Conservation (phyloP, 768 basidiomycete genomes). For the Calocybe indica region DNA sequence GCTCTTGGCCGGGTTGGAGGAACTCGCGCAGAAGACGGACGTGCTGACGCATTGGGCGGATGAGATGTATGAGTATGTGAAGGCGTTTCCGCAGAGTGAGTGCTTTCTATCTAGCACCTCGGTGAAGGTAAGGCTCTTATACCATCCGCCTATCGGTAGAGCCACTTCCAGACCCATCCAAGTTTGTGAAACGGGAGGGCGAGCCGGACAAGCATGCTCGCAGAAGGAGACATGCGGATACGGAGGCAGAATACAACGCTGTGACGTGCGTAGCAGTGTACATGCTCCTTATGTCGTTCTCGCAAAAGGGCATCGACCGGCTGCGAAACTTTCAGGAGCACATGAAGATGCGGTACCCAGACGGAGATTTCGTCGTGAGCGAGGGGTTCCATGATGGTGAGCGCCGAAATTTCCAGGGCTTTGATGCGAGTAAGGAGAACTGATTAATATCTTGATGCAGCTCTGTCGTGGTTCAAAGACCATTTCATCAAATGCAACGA, state of each 20-base stretch:
- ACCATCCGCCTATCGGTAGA: constrained; percentile 36
- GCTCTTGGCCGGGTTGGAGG: constrained; percentile 75
- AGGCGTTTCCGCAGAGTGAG: constrained; percentile 79
- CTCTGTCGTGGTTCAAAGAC: constrained; percentile 85
- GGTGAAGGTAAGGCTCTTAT: not conserved
- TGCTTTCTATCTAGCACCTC: constrained; percentile 10
- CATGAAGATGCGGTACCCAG: constrained; percentile 73
- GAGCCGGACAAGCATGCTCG: constrained; percentile 68
- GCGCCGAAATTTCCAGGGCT: constrained; percentile 6
- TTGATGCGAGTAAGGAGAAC: constrained; percentile 1
- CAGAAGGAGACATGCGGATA: constrained; percentile 64
- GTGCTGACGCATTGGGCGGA: constrained; percentile 93
- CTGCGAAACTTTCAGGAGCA: constrained; percentile 76
- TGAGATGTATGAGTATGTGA: constrained; percentile 87
- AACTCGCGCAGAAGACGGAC: constrained; percentile 93
- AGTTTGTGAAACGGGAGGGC: constrained; percentile 65
- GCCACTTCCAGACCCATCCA: constrained; percentile 73
- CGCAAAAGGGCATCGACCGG: constrained; percentile 87
- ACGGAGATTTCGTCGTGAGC: constrained; percentile 70
- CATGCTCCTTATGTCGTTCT: constrained; percentile 88
- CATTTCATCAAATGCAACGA: constrained; percentile 95
- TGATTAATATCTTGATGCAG: constrained; percentile 29
- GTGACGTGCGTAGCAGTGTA: constrained; percentile 86
- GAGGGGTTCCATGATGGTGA: constrained; percentile 77
- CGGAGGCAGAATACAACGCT: constrained; percentile 78